Base-by-base conservation (phyloP, 495 filamentous ascomycete species). In the Lasiosphaeris hirsuta region DNA sequence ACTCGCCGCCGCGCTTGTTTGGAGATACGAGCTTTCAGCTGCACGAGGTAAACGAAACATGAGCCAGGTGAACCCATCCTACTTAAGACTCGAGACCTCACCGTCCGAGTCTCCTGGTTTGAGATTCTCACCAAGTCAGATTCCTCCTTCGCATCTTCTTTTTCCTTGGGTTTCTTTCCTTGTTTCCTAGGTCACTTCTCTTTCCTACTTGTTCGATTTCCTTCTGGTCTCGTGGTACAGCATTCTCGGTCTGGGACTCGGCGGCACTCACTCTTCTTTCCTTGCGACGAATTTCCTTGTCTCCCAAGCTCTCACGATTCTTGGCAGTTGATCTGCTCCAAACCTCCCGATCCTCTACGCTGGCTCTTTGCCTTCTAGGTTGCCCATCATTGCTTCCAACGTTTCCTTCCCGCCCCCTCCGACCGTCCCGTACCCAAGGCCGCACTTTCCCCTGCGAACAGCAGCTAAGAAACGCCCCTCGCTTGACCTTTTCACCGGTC, bases 401-500 rank as follows among this genome's bases (percentile, higher is more conserved):
- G 54, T 48, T 48, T 60, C 59, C 9, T 68, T 63, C 60, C 62
- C 63, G 50, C 58, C 65, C 23, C 63, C 65, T 4, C 67, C 67
- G 14, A 69, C 61, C 37, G 56, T 41, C 10, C 68, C 68, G 13
- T 69, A 59, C 14, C 68, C 68, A 1, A 67, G 67, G 35, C 37
- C 61, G 6, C 52, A 48, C 17, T 70, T 70, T 30, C 68, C 66
- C 9, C 44, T 70, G 8, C 59, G 52, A 33, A 70, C 68, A 10
- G 66, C 66, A 8, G 58, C 33, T 19, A 68, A 68, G 33, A 41
- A 62, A 40, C 68, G 62, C 38, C 75, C 62, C 13, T 61, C 57
- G 10, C 62, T 63, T 19, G 64, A 67, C 43, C 62, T 71, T 34
- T 58, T 62, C 43, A 68, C 62, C 70, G 72, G 61, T 4, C 75